These are phyloP conservation scores for Trichoderma gracile DNA, from an alignment of 2,329 filamentous ascomycete genomes.

Conservation along the genomic window DNA sequence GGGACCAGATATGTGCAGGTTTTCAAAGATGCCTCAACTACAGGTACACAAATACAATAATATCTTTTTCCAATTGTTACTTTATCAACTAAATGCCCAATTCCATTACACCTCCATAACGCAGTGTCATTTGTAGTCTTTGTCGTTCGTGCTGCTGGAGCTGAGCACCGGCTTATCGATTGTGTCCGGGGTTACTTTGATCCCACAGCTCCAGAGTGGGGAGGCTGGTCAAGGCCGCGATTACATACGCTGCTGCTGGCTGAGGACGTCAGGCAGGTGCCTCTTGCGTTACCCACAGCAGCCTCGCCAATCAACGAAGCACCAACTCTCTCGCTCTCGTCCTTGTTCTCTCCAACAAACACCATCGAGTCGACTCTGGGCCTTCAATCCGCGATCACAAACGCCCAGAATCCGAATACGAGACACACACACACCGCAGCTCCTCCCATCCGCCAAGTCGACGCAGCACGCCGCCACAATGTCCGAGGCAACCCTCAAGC, in stretches of 20 bases:
- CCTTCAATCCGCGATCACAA: not conserved
- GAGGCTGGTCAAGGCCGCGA: not conserved
- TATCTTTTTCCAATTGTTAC: too few species aligned
- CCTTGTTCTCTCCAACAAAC: constrained; percentile 23
- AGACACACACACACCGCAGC: not conserved
- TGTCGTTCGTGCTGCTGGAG: not conserved
- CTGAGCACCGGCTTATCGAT: constrained; percentile 16
- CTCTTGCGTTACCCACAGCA: constrained; percentile 38
- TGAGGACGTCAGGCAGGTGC: constrained; percentile 39
- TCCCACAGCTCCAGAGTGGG: constrained; percentile 17
- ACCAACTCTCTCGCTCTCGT: constrained; percentile 13
- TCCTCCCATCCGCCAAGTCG: not conserved
- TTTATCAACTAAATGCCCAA: too few species aligned
- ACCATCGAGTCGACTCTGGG: not conserved
- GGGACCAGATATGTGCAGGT: too few species aligned
- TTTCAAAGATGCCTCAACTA: too few species aligned
- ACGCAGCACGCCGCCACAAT: constrained; percentile 49
- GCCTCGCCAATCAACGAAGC: constrained; percentile 32
- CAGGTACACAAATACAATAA: too few species aligned
- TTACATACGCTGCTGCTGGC: constrained; percentile 20
- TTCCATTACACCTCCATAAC: too few species aligned
- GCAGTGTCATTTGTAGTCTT: too few species aligned
- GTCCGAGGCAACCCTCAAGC: constrained; percentile 82
- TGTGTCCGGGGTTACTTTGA: constrained; percentile 24
- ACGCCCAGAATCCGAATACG: not conserved